Evolutionary conservation across 257 asterid genomes (phyloP).

Genomic region (Nicotiana otophora): DNA sequence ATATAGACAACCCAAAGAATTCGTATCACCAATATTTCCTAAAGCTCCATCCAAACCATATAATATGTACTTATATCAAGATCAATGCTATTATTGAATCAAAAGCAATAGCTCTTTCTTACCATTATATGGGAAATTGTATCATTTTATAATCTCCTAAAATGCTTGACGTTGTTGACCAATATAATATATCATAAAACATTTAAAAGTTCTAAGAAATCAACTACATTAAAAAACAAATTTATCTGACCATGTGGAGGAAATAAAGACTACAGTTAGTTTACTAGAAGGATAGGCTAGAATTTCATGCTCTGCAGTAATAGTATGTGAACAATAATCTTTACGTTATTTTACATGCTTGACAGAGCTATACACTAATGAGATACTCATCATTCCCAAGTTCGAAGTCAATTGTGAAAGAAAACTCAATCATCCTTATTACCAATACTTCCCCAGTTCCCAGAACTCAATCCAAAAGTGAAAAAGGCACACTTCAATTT

Average conservation of each 20-base stretch:
- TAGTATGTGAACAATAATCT: background rate
- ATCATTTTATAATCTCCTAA: background rate
- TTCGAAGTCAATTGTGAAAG: background rate
- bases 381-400: background rate
- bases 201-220: background rate
- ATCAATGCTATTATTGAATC: background rate
- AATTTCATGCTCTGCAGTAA: background rate
- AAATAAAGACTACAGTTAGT: background rate
- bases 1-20: background rate
- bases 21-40: background rate
- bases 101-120: background rate
- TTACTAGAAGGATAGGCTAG: background rate
- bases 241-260: background rate
- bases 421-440: background rate
- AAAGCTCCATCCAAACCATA: background rate
- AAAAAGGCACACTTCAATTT: background rate
- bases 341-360: background rate
- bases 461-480: background rate
- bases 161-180: background rate
- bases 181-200: background rate
- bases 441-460: background rate
- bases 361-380: background rate
- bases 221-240: background rate
- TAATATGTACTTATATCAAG: background rate
- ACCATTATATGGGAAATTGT: background rate